A percentile compares a stretch with the other conserved stretches of the same genome.
Evolutionary conservation across 2,329 filamentous ascomycete species (phyloP).

Genomic region (Exophiala alcalophila): DNA sequence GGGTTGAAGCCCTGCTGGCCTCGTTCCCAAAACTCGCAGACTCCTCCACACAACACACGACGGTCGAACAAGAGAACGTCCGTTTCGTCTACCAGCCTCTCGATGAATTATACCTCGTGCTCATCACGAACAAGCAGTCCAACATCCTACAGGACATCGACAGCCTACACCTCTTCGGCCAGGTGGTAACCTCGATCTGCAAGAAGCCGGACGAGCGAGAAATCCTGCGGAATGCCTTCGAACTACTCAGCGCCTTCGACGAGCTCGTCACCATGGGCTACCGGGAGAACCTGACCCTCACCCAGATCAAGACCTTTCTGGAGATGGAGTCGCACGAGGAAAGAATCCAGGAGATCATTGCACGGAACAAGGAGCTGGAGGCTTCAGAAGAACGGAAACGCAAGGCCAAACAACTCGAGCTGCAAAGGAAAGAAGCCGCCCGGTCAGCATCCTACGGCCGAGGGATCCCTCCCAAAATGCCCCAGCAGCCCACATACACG

Average conservation of each 20-base stretch:
- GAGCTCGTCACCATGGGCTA: slow-evolving; percentile 95
- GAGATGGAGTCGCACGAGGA: slow-evolving; percentile 99
- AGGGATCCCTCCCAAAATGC: slow-evolving; percentile 65
- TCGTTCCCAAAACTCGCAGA: slow-evolving; percentile 98
- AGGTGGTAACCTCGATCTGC: slow-evolving; percentile 95
- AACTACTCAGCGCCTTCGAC: slow-evolving; percentile 93
- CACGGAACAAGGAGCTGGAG: slow-evolving; percentile 97
- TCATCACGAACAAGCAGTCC: slow-evolving; percentile 98
- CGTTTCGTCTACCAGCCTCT: slow-evolving; percentile 99
- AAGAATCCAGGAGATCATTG: slow-evolving; percentile 97
- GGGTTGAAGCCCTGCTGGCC: slow-evolving; percentile 92
- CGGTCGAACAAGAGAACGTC: slow-evolving; percentile 98
- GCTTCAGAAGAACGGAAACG: slow-evolving; percentile 97
- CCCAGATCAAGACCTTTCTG: slow-evolving; percentile 97
- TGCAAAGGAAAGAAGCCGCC: slow-evolving; percentile 95
- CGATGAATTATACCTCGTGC: slow-evolving; percentile 98
- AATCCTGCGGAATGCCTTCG: slow-evolving; percentile 91
- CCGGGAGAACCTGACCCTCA: slow-evolving; percentile 90
- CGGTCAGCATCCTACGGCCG: slow-evolving; percentile 60
- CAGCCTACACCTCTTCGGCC: slow-evolving; percentile 93
- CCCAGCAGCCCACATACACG: slow-evolving; percentile 85
- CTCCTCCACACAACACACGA: slow-evolving; percentile 94
- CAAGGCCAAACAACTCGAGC: slow-evolving; percentile 96
- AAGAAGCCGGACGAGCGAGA: slow-evolving; percentile 94
- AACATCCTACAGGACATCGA: slow-evolving; percentile 99